Conservation (phyloP, 2,329 filamentous ascomycete species). For the Macrophomina pseudophaseolina region DNA sequence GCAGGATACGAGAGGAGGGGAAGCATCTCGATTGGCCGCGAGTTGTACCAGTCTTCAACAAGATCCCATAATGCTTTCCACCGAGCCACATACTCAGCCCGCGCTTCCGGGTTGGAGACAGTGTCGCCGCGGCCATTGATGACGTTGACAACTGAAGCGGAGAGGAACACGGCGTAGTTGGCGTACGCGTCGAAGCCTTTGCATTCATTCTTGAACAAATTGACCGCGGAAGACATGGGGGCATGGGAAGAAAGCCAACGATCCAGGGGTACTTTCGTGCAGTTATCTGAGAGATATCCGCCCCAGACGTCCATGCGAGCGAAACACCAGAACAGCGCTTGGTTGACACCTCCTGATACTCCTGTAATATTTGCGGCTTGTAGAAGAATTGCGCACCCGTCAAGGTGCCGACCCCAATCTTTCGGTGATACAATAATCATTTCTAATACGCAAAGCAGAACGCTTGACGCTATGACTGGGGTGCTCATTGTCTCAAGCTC, state of each 20-base stretch:
- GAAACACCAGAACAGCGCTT: slow-evolving; percentile 65
- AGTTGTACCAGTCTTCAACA: slow-evolving; percentile 40
- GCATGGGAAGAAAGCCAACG: slow-evolving; percentile 54
- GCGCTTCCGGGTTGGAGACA: slow-evolving; percentile 28
- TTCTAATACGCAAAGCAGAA: slow-evolving; percentile 55
- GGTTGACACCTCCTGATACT: slow-evolving; percentile 56
- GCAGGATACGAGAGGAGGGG: slow-evolving; percentile 27
- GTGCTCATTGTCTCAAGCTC: slow-evolving; percentile 52
- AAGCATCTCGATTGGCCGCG: slow-evolving; percentile 35
- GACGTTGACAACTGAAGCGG: slow-evolving; percentile 50
- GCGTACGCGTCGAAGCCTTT: slow-evolving; percentile 60
- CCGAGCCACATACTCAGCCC: slow-evolving; percentile 33
- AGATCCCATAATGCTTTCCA: slow-evolving; percentile 42
- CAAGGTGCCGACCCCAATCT: slow-evolving; percentile 62
- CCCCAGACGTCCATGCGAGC: slow-evolving; percentile 64
- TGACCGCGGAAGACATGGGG: slow-evolving; percentile 44
- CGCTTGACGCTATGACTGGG: slow-evolving; percentile 53
- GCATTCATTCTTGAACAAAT: slow-evolving; percentile 43
- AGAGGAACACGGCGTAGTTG: slow-evolving; percentile 64
- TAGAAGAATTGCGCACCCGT: slow-evolving; percentile 61
- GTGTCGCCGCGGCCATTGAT: slow-evolving; percentile 33
- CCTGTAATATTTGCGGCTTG: slow-evolving; percentile 58
- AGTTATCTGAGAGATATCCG: slow-evolving; percentile 59
- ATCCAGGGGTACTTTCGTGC: slow-evolving; percentile 55
- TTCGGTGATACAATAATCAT: slow-evolving; percentile 56